Conservation (phyloP, 176 grass and related monocot species). For the Saccharum officinarum region DNA sequence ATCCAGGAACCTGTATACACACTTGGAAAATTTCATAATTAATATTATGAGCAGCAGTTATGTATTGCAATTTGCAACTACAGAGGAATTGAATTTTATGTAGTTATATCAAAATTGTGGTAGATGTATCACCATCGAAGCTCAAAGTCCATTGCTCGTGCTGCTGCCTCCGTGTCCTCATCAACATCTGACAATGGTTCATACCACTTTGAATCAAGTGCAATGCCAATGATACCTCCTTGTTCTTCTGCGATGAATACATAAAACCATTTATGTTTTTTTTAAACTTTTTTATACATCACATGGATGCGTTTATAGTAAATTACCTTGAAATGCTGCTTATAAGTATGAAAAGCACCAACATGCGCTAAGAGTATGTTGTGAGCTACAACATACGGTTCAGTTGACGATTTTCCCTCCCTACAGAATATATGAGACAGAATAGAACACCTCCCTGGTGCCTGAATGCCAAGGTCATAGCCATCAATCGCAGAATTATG, state of each 20-base stretch:
- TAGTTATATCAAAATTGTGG: neutral
- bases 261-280: neutral
- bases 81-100: neutral
- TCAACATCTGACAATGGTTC: conserved; percentile 64
- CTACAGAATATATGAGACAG: conserved; percentile 79
- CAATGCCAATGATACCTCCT: conserved; percentile 60
- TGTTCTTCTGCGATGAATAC: conserved; percentile 59
- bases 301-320: neutral
- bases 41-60: conserved; percentile 13
- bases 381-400: conserved; percentile 85
- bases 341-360: conserved; percentile 66
- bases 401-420: conserved; percentile 79
- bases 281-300: neutral
- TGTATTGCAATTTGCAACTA: conserved; percentile 14
- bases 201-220: conserved; percentile 91
- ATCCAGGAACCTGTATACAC: conserved; percentile 77
- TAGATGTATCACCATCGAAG: conserved; percentile 74
- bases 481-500: conserved; percentile 75
- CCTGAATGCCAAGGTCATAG: conserved; percentile 84
- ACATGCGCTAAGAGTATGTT: conserved; percentile 84
- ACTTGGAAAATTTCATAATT: conserved; percentile 28
- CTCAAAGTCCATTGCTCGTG: conserved; percentile 89
- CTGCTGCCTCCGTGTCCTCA: conserved; percentile 76
- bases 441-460: conserved; percentile 85
- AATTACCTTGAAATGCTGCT: conserved; percentile 75